Evolutionary conservation across 768 basidiomycete genomes (phyloP).

Genomic region (Lactarius evosmus): DNA sequence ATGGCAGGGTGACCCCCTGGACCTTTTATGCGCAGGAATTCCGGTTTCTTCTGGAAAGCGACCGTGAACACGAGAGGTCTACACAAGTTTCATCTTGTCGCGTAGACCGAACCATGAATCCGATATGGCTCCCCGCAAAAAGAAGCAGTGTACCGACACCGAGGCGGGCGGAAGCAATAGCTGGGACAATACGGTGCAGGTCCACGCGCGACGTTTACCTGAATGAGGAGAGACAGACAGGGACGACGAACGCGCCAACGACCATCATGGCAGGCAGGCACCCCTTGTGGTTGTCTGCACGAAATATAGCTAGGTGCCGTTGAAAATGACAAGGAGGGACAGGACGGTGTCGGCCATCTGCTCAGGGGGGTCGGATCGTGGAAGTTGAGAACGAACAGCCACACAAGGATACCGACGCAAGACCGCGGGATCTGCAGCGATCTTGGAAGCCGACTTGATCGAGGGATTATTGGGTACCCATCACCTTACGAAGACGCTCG

Average conservation of each 20-base stretch:
- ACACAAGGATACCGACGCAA: constrained; percentile 33
- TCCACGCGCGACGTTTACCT: constrained; percentile 33
- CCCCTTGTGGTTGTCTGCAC: constrained; percentile 21
- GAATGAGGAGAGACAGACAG: constrained; percentile 37
- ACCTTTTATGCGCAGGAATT: background rate
- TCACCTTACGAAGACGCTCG: constrained; percentile 33
- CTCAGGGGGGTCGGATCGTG: constrained; percentile 35
- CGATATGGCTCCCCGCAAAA: constrained; percentile 31
- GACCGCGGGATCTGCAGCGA: constrained; percentile 24
- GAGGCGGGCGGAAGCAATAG: constrained; percentile 37
- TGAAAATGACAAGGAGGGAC: constrained; percentile 37
- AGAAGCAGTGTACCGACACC: constrained; percentile 35
- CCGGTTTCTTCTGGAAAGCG: background rate
- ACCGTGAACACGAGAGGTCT: background rate
- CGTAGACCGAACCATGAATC: background rate
- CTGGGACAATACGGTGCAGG: constrained; percentile 38
- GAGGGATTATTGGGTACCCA: constrained; percentile 32
- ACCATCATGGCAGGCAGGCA: constrained; percentile 37
- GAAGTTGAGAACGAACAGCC: constrained; percentile 34
- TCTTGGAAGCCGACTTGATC: constrained; percentile 32
- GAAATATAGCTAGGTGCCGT: constrained; percentile 28
- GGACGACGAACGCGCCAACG: constrained; percentile 35
- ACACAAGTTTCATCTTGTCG: background rate
- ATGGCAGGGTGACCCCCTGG: background rate
- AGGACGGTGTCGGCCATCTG: no score